Conservation (phyloP, 1,284 basidiomycete species). For the Cutaneotrichosporon daszewskae region DNA sequence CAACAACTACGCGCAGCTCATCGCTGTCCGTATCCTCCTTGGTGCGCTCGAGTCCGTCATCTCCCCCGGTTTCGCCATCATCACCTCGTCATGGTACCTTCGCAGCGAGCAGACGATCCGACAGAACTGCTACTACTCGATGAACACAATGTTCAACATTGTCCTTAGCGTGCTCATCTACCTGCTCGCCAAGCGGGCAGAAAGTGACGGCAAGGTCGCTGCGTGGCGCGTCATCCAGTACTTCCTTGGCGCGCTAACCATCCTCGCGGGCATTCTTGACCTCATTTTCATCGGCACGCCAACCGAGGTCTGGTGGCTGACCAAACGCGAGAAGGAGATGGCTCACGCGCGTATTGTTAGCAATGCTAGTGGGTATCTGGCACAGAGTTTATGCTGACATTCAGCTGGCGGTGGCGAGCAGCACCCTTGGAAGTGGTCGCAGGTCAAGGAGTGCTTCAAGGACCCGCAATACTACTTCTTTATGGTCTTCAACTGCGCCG, state of each 20-base stretch:
- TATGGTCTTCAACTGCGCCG: conserved; percentile 20
- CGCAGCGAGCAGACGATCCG: conserved; percentile 22
- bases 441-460: conserved; percentile 23
- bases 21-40: conserved; percentile 22
- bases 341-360: conserved; percentile 17
- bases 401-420: conserved; percentile 17
- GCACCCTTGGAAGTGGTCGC: conserved; percentile 23
- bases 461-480: conserved; percentile 27
- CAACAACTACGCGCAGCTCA: conserved; percentile 25
- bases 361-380: conserved; percentile 12
- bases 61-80: conserved; percentile 20
- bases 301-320: conserved; percentile 23
- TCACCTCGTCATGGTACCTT: conserved; percentile 32
- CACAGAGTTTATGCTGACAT: conserved; percentile 15
- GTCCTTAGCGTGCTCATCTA: conserved; percentile 16
- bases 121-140: conserved; percentile 21
- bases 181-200: conserved; percentile 16
- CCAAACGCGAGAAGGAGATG: conserved; percentile 15
- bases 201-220: conserved; percentile 15
- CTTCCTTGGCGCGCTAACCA: conserved; percentile 25
- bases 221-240: conserved; percentile 28
- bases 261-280: conserved; percentile 15
- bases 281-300: conserved; percentile 24
- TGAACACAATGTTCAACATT: conserved; percentile 16
- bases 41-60: conserved; percentile 15